Percentiles rank a stretch among this genome's conserved stretches.
Conservation (phyloP, 441 rosid species). For the Populus hybrid region DNA sequence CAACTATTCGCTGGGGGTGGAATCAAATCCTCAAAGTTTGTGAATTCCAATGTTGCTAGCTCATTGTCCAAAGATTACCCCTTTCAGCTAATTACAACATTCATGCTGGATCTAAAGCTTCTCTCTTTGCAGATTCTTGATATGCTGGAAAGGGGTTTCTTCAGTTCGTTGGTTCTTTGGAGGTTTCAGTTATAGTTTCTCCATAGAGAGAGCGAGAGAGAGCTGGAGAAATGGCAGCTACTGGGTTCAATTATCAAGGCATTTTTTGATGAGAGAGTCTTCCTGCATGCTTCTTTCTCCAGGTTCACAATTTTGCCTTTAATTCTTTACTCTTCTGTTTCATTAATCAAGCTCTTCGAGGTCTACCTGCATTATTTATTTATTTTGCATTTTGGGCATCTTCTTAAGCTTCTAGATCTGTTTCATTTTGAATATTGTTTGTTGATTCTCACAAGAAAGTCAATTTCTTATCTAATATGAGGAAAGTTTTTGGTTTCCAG, state of each 20-base stretch:
- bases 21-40: too few species aligned
- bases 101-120: too few species aligned
- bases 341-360: not conserved
- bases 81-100: too few species aligned
- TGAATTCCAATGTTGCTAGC: too few species aligned
- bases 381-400: not conserved
- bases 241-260: not conserved
- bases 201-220: not conserved
- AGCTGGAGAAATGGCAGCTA: not conserved
- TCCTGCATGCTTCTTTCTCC: constrained; percentile 5
- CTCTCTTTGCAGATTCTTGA: too few species aligned
- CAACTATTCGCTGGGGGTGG: too few species aligned
- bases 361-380: not conserved
- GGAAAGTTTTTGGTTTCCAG: not conserved
- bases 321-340: not conserved
- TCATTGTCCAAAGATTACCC: too few species aligned
- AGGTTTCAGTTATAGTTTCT: not conserved
- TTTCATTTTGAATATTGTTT: not conserved
- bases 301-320: not conserved
- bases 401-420: constrained; percentile 22
- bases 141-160: not conserved
- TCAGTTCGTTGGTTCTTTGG: not conserved
- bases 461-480: not conserved
- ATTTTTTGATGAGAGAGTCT: not conserved
- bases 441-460: not conserved